phyloP scores from a whole-genome alignment of 2,329 filamentous ascomycete genomes.

The Ophiosphaerella herpotricha region DNA sequence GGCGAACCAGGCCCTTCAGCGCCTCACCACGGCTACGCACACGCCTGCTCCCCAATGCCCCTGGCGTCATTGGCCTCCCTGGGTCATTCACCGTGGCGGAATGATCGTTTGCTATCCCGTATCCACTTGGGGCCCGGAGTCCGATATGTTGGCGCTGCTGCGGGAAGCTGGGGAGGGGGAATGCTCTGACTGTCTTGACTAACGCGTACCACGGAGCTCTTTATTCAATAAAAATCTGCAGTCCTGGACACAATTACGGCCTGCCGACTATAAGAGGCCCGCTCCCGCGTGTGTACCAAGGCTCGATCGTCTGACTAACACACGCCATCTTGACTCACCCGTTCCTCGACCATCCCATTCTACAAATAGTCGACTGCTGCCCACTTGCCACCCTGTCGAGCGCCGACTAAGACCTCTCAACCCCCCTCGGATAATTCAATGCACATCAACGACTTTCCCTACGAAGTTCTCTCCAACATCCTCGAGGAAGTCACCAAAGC shows the following conservation, averaged over 20 bases:
- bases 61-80: slow-evolving; percentile 17
- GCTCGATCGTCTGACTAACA: slow-evolving; percentile 20
- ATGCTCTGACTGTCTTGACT: slow-evolving; percentile 32
- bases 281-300: slow-evolving; percentile 8
- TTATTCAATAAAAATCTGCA: slow-evolving; percentile 37
- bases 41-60: slow-evolving; percentile 17
- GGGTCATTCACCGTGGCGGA: slow-evolving; percentile 29
- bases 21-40: slow-evolving; percentile 25
- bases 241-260: slow-evolving; percentile 6
- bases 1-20: slow-evolving; percentile 18
- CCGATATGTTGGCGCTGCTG: slow-evolving; percentile 32
- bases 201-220: slow-evolving; percentile 36
- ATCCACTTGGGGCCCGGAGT: slow-evolving; percentile 28
- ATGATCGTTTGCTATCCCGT: slow-evolving; percentile 23
- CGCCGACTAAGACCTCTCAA: slow-evolving; percentile 17
- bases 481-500: slow-evolving; percentile 54
- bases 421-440: slow-evolving; percentile 37
- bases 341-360: slow-evolving; percentile 8
- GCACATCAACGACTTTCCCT: slow-evolving; percentile 57
- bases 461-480: slow-evolving; percentile 58
- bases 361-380: slow-evolving; percentile 9
- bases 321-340: slow-evolving; percentile 11
- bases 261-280: slow-evolving; percentile 34
- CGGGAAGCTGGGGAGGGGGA: slow-evolving; percentile 26
- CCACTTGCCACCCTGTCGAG: slow-evolving; percentile 12